These are phyloP conservation scores for Hypoxylon lienhwacheense DNA, from an alignment of 495 filamentous ascomycete genomes.

Conservation along the genomic window DNA sequence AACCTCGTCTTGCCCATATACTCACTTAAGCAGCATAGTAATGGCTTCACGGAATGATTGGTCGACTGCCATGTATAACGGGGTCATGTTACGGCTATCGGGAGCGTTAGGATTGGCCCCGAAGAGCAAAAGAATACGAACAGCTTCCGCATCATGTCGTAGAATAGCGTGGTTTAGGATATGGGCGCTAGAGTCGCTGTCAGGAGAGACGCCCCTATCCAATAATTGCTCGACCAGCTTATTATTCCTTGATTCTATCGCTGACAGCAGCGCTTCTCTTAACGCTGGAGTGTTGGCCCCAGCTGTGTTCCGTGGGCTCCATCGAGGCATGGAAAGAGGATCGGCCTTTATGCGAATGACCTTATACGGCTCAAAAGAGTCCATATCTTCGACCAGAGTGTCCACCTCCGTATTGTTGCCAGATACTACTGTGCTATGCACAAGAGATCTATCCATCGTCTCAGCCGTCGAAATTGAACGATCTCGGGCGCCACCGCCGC, in stretches of 20 bases:
- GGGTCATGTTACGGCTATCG: constrained; percentile 46
- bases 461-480: constrained; percentile 22
- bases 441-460: constrained; percentile 18
- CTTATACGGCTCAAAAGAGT: constrained; percentile 39
- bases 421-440: constrained; percentile 21
- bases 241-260: constrained; percentile 50
- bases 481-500: constrained; percentile 21
- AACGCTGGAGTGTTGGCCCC: constrained; percentile 40
- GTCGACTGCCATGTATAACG: constrained; percentile 48
- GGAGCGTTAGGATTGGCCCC: constrained; percentile 51
- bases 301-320: constrained; percentile 43
- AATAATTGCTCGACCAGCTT: constrained; percentile 55
- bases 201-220: constrained; percentile 52
- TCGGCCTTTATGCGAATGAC: constrained; percentile 42
- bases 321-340: constrained; percentile 41
- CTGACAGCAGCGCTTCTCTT: constrained; percentile 36
- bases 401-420: constrained; percentile 34
- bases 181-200: constrained; percentile 42
- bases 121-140: constrained; percentile 53
- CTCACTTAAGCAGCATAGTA: constrained; percentile 48
- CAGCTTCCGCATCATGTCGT: constrained; percentile 48
- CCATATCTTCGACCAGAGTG: constrained; percentile 34
- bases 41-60: constrained; percentile 49
- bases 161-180: constrained; percentile 48
- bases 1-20: not conserved